A percentile compares a stretch with the other conserved stretches of the same genome.
phyloP scores from a whole-genome alignment of 768 basidiomycete genomes.

The Hemileccinum impolitum region DNA sequence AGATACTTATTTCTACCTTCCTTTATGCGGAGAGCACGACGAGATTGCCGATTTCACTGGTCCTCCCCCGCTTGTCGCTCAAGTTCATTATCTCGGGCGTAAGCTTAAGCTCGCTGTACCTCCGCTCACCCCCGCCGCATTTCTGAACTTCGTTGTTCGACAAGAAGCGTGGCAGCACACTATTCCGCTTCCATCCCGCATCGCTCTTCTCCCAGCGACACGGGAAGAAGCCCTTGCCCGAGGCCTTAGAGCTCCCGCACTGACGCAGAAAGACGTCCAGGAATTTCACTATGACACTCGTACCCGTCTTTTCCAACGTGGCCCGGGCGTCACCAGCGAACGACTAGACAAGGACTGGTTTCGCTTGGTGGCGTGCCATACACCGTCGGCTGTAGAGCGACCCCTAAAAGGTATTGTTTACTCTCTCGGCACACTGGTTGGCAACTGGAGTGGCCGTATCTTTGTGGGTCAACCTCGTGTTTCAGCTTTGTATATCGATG shows the following conservation, averaged over 20 bases:
- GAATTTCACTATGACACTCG: conserved; percentile 39
- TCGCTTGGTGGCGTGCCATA: conserved; percentile 42
- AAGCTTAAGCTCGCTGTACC: conserved; percentile 41
- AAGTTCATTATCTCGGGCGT: conserved; percentile 40
- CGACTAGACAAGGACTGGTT: conserved; percentile 48
- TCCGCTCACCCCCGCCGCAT: conserved; percentile 38
- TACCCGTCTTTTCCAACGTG: conserved; percentile 27
- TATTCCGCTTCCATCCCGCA: conserved; percentile 20
- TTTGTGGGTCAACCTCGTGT: conserved; percentile 34
- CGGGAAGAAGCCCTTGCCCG: conserved; percentile 32
- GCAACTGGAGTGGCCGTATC: conserved; percentile 47
- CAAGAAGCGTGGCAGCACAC: conserved; percentile 36
- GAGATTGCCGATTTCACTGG: conserved; percentile 27
- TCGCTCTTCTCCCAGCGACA: conserved; percentile 32
- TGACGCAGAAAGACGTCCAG: conserved; percentile 37
- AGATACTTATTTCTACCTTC: conserved; percentile 42
- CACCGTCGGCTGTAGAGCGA: conserved; percentile 34
- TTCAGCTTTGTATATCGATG: conserved; percentile 5
- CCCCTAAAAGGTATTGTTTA: conserved; percentile 42
- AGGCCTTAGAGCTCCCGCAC: conserved; percentile 30
- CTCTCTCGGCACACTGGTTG: conserved; percentile 40
- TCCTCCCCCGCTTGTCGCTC: conserved; percentile 30
- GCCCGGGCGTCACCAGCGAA: conserved; percentile 21
- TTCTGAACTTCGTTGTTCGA: conserved; percentile 35
- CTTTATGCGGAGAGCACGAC: conserved; percentile 31